Evolutionary conservation across 2,329 filamentous ascomycete genomes (phyloP).

Genomic region (Sclerotinia sclerotiorum): DNA sequence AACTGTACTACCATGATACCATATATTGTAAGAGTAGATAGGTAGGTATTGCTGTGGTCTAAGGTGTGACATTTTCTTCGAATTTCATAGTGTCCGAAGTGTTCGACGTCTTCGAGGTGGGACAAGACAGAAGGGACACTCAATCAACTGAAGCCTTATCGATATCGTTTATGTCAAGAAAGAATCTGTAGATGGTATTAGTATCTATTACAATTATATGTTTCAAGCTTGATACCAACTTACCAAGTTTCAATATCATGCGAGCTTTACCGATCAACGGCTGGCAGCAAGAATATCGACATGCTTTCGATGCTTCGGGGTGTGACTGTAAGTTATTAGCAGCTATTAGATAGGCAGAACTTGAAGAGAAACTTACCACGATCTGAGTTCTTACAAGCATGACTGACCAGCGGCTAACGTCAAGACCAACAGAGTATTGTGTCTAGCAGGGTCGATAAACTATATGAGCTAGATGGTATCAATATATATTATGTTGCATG

Average conservation of each 20-base stretch:
- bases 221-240: neutral
- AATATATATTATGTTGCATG: neutral
- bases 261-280: neutral
- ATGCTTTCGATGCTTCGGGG: fast-evolving
- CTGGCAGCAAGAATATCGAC: neutral
- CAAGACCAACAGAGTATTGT: neutral
- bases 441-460: too few relatives aligned
- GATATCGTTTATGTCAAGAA: neutral
- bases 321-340: neutral
- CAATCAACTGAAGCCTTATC: neutral
- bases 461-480: neutral
- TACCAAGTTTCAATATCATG: neutral
- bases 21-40: neutral
- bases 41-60: too few relatives aligned
- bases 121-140: neutral
- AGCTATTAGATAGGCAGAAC: neutral
- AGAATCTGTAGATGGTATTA: neutral
- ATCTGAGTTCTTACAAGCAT: slow-evolving; percentile 1
- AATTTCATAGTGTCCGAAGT: neutral
- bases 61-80: neutral
- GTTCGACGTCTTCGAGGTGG: neutral
- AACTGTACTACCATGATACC: neutral
- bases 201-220: neutral
- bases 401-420: neutral
- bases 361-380: neutral